Percentiles rank a stretch among this genome's conserved stretches.
These are phyloP conservation scores for Amanita rubescens DNA, from an alignment of 768 basidiomycete species.

Conservation along the genomic window DNA sequence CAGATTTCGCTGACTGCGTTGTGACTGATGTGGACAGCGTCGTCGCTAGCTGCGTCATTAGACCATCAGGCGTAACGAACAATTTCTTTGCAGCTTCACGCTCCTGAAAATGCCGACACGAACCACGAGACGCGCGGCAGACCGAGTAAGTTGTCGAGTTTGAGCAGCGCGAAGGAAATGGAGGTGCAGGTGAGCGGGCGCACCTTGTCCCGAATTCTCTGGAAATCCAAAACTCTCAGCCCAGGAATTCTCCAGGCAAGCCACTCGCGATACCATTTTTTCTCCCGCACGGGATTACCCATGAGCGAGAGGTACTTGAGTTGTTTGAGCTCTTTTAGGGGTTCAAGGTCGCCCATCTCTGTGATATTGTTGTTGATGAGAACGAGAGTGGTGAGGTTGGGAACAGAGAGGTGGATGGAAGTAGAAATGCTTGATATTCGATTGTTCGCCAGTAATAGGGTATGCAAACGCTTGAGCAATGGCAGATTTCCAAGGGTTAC, in stretches of 20 bases:
- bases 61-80: slow-evolving; percentile 74
- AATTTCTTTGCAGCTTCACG: slow-evolving; percentile 64
- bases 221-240: slow-evolving; percentile 90
- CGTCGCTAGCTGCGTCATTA: slow-evolving; percentile 74
- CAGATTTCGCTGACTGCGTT: slow-evolving; percentile 51
- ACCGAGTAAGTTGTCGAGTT: slow-evolving; percentile 12
- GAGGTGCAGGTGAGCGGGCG: slow-evolving; percentile 36
- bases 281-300: slow-evolving; percentile 82
- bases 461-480: slow-evolving; percentile 74
- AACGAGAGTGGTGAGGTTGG: slow-evolving; percentile 77
- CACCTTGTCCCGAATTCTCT: slow-evolving; percentile 92
- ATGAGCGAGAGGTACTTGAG: slow-evolving; percentile 72
- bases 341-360: slow-evolving; percentile 81
- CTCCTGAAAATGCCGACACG: slow-evolving; percentile 47
- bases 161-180: slow-evolving; percentile 16
- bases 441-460: slow-evolving; percentile 86
- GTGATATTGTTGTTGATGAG: slow-evolving; percentile 76
- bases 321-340: slow-evolving; percentile 65
- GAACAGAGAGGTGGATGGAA: slow-evolving; percentile 75
- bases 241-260: slow-evolving; percentile 81
- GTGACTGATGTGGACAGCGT: slow-evolving; percentile 70
- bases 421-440: slow-evolving; percentile 78
- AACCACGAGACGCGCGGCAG: slow-evolving; percentile 5
- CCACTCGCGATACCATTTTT: slow-evolving; percentile 97
- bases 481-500: slow-evolving; percentile 78